Evolutionary conservation across 768 basidiomycete genomes (phyloP).

Genomic region (Tylopilus vinaceipallidus): DNA sequence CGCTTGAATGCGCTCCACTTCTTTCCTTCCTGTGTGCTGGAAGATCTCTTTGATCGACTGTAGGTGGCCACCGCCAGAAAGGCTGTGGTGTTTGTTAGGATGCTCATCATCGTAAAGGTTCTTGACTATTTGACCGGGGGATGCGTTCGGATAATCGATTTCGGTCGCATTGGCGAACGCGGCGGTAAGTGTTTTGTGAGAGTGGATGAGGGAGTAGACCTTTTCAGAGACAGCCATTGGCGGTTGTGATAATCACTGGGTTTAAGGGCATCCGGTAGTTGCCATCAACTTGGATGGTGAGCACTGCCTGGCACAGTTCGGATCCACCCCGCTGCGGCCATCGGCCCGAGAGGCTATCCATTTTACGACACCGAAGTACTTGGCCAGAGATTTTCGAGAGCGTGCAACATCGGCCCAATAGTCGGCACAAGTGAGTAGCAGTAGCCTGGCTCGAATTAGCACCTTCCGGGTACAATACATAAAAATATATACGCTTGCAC

Average conservation of each 20-base stretch:
- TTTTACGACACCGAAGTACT: no score
- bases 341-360: no score
- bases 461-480: conserved; percentile 13
- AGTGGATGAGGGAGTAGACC: conserved; percentile 32
- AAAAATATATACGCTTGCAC: conserved; percentile 1
- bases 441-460: background rate
- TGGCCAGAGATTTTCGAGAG: no score
- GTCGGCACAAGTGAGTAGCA: no score
- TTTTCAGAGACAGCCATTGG: conserved; percentile 31
- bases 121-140: conserved; percentile 37
- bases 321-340: no score
- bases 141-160: conserved; percentile 16
- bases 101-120: conserved; percentile 36
- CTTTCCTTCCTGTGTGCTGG: conserved; percentile 16
- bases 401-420: no score
- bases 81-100: conserved; percentile 28
- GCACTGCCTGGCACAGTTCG: no score
- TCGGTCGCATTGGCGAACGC: conserved; percentile 39
- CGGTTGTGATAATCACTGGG: background rate
- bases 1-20: conserved; percentile 19
- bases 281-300: background rate
- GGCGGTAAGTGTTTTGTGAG: conserved; percentile 39
- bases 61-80: conserved; percentile 15
- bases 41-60: conserved; percentile 20
- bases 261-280: background rate